phyloP scores from a whole-genome alignment of 371 early-diverging fungal species.

The Cokeromyces recurvatus region DNA sequence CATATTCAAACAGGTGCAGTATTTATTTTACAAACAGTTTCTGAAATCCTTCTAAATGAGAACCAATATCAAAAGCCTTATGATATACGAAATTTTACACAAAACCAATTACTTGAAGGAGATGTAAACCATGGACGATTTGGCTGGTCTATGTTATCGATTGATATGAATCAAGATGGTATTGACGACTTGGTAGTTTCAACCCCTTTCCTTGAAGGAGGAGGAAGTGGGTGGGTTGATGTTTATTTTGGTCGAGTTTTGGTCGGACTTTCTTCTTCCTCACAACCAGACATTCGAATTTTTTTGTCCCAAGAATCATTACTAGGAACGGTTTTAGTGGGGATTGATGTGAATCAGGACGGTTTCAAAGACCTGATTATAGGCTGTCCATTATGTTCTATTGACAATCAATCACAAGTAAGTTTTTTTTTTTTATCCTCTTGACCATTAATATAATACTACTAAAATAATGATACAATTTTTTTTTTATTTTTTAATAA shows the following conservation, averaged over 20 bases:
- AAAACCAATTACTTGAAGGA: conserved; percentile 32
- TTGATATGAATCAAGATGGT: conserved; percentile 84
- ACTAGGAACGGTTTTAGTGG: conserved; percentile 54
- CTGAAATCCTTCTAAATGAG: too few relatives aligned
- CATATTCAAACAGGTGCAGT: conserved; percentile 67
- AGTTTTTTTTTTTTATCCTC: conserved; percentile 8
- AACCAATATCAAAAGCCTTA: too few relatives aligned
- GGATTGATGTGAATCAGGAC: conserved; percentile 64
- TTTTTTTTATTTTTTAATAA: too few relatives aligned
- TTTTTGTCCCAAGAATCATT: conserved; percentile 33
- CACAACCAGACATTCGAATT: conserved; percentile 43
- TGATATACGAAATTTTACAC: too few relatives aligned
- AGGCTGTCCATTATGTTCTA: conserved; percentile 61
- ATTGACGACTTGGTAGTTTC: conserved; percentile 83
- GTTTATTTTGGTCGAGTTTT: conserved; percentile 65
- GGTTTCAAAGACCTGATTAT: conserved; percentile 64
- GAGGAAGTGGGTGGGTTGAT: conserved; percentile 50
- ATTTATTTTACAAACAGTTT: conserved; percentile 49
- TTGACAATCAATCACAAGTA: conserved; percentile 26
- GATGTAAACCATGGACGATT: conserved; percentile 53
- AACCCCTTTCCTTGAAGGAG: conserved; percentile 72
- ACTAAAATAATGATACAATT: too few relatives aligned
- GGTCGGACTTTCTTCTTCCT: conserved; percentile 33
- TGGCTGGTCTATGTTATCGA: conserved; percentile 67
- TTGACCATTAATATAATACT: too few relatives aligned